Percentiles rank a stretch among this genome's conserved stretches.
Conservation (phyloP, 1,284 basidiomycete genomes). For the Leccinum pachyderme region DNA sequence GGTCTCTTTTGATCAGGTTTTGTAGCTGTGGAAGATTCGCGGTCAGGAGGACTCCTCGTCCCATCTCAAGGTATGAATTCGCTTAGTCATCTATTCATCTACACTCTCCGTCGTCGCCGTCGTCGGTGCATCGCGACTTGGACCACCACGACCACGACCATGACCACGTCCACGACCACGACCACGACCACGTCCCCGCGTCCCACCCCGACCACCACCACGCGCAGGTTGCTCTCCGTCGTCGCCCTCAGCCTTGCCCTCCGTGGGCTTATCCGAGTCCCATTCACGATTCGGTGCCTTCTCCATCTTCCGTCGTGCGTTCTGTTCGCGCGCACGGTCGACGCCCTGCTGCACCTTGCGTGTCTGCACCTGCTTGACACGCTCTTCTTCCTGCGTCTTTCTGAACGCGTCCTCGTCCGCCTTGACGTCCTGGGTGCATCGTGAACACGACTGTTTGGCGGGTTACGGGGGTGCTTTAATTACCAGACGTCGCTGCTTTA, state of each 20-base stretch:
- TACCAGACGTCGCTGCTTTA: conserved; percentile 72
- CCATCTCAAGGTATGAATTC: conserved; percentile 36
- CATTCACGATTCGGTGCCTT: conserved; percentile 75
- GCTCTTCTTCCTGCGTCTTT: conserved; percentile 61
- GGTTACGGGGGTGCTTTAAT: conserved; percentile 14
- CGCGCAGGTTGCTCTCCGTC: conserved; percentile 22
- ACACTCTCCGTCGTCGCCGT: conserved; percentile 4
- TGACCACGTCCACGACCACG: conserved; percentile 41
- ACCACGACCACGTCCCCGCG: conserved; percentile 37
- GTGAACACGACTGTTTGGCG: conserved; percentile 6
- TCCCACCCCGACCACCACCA: conserved; percentile 34
- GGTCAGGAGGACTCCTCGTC: conserved; percentile 62
- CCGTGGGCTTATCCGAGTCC: conserved; percentile 70
- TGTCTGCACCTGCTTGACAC: conserved; percentile 49
- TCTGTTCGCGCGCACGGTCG: conserved; percentile 68
- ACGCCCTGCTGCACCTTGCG: conserved; percentile 66
- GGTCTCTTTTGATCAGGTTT: conserved; percentile 96
- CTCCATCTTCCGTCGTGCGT: conserved; percentile 76
- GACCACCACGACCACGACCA: conserved; percentile 34
- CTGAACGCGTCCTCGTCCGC: conserved; percentile 77
- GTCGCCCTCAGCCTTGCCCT: conserved; percentile 18
- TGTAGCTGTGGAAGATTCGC: conserved; percentile 83
- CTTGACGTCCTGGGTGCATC: conserved; percentile 56
- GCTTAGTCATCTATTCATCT: conserved; percentile 14
- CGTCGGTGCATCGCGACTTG: conserved; percentile 3